Evolutionary conservation across 176 grass and related monocot genomes (phyloP), one percentile per base, ranked within the genome.

Genomic region (Musa troglodytarum): DNA sequence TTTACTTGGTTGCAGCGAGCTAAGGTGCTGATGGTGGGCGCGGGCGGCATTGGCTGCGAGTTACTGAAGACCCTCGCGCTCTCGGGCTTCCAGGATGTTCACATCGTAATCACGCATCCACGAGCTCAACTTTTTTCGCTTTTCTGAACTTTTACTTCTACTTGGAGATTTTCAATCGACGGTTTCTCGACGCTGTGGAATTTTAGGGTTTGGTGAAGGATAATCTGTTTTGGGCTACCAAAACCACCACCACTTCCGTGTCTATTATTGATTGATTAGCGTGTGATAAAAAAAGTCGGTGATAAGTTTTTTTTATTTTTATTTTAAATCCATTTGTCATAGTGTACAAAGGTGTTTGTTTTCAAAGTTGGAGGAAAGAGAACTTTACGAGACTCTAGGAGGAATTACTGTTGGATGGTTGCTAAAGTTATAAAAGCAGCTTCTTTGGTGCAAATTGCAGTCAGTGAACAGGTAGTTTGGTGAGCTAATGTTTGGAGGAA

Each of bases 21-120:
- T 55, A 92, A 99, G 83, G 91, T 99, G 71, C 82, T 99, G 49
- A 99, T 99, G 96, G 96, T 99, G 23, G 96, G 96, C 10, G 96
- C 96, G 0, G 96, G 96, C 54, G 96, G 96, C 23, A 99, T 99
- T 72, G 96, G 96, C 9, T 99, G 96, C 83, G 96, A 99, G 91
- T 87, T 99, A 52, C 88, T 99, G 81, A 99, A 99, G 83, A 99
- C 96, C 49, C 91, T 99, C 66, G 96, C 91, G 9, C 90, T 99
- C 63, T 95, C 96, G 50, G 91, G 91, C 52, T 99, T 99, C 74
- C 69, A 72, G 50, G 88, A 99, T 81, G 92, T 99, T 61, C 88
- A 99, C 91, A 87, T 99, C 81, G 96, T 99, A 71, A 87, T 86
- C 82, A 9, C 52, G 17, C 53, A 19, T 1, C 0, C 54, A 1